Conservation (phyloP, 2,329 filamentous ascomycete species). For the Paecilomyces fulvus region DNA sequence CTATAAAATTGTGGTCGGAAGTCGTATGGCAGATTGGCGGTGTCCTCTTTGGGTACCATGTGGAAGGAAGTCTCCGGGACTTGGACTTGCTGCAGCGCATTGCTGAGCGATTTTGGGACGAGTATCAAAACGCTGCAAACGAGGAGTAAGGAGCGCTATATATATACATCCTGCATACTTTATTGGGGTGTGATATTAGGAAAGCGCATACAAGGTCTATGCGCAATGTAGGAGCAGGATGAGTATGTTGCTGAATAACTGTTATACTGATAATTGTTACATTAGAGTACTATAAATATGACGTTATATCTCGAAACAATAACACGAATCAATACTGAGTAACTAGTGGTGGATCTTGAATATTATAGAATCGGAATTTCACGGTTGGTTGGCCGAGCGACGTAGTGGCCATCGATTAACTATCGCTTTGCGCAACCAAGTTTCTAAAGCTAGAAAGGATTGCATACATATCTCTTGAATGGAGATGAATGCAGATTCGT, state of each 20-base stretch:
- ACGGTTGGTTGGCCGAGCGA: not conserved
- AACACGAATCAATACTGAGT: not conserved
- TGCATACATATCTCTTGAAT: not conserved
- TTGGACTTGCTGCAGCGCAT: not conserved
- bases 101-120: constrained; percentile 6
- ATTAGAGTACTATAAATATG: not conserved
- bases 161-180: not conserved
- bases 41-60: constrained; percentile 4
- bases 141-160: not conserved
- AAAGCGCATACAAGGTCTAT: not conserved
- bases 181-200: not conserved
- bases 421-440: not conserved
- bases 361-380: too few species aligned
- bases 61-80: constrained; percentile 3
- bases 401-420: not conserved
- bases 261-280: not conserved
- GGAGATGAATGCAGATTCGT: not conserved
- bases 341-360: too few species aligned
- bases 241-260: not conserved
- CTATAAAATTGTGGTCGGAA: constrained; percentile 9
- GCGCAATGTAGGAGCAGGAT: not conserved
- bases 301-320: not conserved
- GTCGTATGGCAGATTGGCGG: constrained; percentile 10
- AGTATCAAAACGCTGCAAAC: constrained; percentile 4
- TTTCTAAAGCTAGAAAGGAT: not conserved